Conservation (phyloP, 2,329 filamentous ascomycete genomes). For the Aspergillus tubingensis region DNA sequence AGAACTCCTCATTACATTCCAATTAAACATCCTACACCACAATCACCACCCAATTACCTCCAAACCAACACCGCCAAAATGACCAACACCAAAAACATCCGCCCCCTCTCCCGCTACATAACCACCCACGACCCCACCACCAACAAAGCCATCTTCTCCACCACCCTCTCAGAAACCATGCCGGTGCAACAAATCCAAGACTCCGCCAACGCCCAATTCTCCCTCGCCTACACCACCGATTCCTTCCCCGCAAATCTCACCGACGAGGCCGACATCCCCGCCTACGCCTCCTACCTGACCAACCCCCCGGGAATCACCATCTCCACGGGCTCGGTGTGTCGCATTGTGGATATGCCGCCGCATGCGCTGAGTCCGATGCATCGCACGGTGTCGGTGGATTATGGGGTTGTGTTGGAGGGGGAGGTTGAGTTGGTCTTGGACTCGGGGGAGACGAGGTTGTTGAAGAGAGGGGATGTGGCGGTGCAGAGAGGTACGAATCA, state of each 20-base stretch:
- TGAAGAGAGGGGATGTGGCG: slow-evolving; percentile 55
- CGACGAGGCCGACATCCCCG: slow-evolving; percentile 48
- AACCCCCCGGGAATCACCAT: slow-evolving; percentile 54
- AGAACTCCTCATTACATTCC: neutral
- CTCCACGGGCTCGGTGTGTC: slow-evolving; percentile 44
- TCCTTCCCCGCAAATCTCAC: slow-evolving; percentile 51
- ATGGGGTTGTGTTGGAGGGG: slow-evolving; percentile 55
- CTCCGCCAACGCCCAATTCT: slow-evolving; percentile 52
- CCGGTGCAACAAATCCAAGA: slow-evolving; percentile 31
- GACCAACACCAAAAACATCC: slow-evolving; percentile 33
- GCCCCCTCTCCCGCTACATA: slow-evolving; percentile 33
- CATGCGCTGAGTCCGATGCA: slow-evolving; percentile 50
- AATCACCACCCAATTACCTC: neutral
- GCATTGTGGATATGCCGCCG: slow-evolving; percentile 49
- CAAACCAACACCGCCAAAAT: slow-evolving; percentile 17
- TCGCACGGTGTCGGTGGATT: slow-evolving; percentile 54
- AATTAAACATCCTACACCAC: neutral
- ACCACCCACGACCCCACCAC: slow-evolving; percentile 38
- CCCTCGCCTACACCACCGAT: slow-evolving; percentile 53
- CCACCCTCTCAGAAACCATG: slow-evolving; percentile 25
- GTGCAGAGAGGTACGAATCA: slow-evolving; percentile 50
- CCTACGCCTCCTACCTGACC: slow-evolving; percentile 48
- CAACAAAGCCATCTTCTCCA: slow-evolving; percentile 40
- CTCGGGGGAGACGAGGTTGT: slow-evolving; percentile 47
- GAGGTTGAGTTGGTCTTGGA: slow-evolving; percentile 53